Percentiles rank a stretch among this genome's conserved stretches.
Evolutionary conservation across 2,329 filamentous ascomycete species (phyloP).

Genomic region (Colletotrichum sp.): DNA sequence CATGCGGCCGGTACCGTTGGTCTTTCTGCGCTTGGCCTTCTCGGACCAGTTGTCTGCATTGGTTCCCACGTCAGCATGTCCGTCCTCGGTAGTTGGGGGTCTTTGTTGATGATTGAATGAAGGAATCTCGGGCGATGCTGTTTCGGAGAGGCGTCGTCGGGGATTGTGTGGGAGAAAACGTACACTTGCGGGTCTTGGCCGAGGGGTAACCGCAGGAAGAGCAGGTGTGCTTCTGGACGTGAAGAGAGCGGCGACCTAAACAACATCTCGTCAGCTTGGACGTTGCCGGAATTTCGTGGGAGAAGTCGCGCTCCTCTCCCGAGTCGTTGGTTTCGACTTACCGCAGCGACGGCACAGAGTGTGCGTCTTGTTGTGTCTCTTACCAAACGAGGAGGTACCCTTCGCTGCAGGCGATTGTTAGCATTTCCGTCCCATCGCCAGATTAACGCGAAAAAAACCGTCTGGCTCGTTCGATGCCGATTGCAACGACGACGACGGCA

Average conservation of each 20-base stretch:
- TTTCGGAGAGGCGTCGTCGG: not conserved
- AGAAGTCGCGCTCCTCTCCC: not conserved
- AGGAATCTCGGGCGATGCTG: not conserved
- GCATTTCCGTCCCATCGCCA: constrained; percentile 11
- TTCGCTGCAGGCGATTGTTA: constrained; percentile 47
- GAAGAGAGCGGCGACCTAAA: constrained; percentile 90
- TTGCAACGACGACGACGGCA: not conserved
- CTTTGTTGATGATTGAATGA: not conserved
- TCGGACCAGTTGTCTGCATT: constrained; percentile 95
- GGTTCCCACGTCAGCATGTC: constrained; percentile 10
- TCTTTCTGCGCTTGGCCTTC: constrained; percentile 99
- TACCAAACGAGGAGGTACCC: constrained; percentile 63
- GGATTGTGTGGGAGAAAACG: constrained; percentile 45
- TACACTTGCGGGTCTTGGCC: constrained; percentile 99
- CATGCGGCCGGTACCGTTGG: constrained; percentile 95
- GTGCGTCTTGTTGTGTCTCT: constrained; percentile 97
- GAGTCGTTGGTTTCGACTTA: constrained; percentile 58
- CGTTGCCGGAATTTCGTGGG: constrained; percentile 6
- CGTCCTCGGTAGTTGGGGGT: not conserved
- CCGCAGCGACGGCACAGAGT: constrained; percentile 98
- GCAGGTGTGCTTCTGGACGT: constrained; percentile 99
- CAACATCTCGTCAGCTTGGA: not conserved
- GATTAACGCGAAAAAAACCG: constrained; percentile 25
- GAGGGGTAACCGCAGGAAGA: constrained; percentile 93
- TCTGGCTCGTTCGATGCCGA: not conserved